Conservation (phyloP, 345 rosid genomes). For the Boechera divaricarpa region DNA sequence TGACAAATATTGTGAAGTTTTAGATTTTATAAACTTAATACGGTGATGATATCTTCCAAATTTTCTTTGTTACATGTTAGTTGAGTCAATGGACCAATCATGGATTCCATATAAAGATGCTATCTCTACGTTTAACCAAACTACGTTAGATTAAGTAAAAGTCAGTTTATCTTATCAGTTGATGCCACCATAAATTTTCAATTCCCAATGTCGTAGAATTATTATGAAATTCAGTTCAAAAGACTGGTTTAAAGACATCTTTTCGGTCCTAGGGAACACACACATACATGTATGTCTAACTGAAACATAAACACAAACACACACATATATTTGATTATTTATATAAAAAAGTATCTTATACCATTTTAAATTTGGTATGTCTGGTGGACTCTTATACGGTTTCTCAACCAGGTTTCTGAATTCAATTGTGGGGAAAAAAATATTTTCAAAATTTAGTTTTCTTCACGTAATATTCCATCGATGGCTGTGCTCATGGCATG, state of each 20-base stretch:
- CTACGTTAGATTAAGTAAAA: neutral
- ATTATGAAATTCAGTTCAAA: conserved; percentile 19
- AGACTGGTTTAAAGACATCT: neutral
- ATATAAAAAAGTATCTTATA: neutral
- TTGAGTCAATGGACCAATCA: neutral
- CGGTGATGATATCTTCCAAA: neutral
- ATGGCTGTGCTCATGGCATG: conserved; percentile 43
- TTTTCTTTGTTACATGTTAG: neutral
- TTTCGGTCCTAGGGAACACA: conserved; percentile 23
- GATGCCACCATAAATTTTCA: neutral
- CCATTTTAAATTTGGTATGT: conserved; percentile 1
- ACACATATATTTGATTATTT: neutral
- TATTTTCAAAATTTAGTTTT: neutral
- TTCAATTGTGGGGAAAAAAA: neutral
- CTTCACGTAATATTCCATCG: conserved; percentile 42
- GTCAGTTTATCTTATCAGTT: conserved; percentile 6
- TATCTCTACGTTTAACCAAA: neutral
- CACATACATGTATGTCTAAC: neutral
- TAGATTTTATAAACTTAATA: too few species aligned
- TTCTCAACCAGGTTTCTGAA: neutral
- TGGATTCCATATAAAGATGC: neutral
- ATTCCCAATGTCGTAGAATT: conserved; percentile 4
- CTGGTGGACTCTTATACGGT: neutral
- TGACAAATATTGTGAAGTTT: too few species aligned
- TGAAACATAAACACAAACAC: conserved; percentile 16